Evolutionary conservation across 2,329 filamentous ascomycete species (phyloP).

Genomic region (Colletotrichum magnum): DNA sequence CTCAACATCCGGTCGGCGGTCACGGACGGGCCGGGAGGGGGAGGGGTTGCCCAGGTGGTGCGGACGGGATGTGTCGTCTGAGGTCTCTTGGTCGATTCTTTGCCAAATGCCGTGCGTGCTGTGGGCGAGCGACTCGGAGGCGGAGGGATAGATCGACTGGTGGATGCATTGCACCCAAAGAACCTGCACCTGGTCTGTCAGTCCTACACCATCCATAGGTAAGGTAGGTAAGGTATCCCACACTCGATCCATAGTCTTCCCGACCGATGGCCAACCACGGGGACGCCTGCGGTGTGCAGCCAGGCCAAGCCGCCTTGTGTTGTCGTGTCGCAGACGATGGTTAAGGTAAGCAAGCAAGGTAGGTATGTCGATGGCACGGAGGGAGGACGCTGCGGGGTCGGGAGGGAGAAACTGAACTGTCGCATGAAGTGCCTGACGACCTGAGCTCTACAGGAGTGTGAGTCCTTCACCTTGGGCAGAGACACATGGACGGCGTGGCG

Average conservation of each 20-base stretch:
- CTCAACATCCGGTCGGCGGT: no score
- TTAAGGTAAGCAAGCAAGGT: no score
- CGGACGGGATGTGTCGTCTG: conserved; percentile 15
- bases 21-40: no score
- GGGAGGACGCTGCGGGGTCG: neutral
- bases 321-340: no score
- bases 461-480: conserved; percentile 28
- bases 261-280: conserved; percentile 22
- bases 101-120: conserved; percentile 16
- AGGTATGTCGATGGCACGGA: no score
- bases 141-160: neutral
- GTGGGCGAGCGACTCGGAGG: conserved; percentile 7
- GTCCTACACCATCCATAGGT: no score
- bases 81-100: conserved; percentile 4
- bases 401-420: conserved; percentile 19
- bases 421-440: conserved; percentile 18
- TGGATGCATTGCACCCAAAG: neutral
- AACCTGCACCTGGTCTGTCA: conserved; percentile 3
- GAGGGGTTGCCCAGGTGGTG: conserved; percentile 7
- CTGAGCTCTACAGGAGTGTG: conserved; percentile 22
- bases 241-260: conserved; percentile 10
- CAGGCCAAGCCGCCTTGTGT: neutral
- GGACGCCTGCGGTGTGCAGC: conserved; percentile 22
- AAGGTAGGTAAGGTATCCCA: no score
- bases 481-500: conserved; percentile 32